Evolutionary conservation across 1,284 basidiomycete genomes (phyloP).

Genomic region (Moesziomyces sp.): DNA sequence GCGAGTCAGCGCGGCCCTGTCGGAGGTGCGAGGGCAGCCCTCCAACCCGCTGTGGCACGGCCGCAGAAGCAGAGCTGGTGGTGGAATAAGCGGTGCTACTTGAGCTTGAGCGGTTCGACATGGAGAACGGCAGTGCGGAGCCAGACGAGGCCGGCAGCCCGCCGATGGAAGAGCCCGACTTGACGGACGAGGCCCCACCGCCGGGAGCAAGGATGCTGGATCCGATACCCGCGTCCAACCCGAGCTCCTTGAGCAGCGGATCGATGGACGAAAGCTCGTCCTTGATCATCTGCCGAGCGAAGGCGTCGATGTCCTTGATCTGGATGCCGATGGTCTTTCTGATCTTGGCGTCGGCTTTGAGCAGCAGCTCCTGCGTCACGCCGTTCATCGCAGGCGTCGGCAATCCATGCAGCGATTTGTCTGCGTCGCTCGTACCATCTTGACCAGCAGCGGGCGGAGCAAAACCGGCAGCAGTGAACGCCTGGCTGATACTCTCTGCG

Average conservation of each 20-base stretch:
- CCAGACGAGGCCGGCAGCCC: conserved; percentile 21
- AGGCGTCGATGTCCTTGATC: conserved; percentile 52
- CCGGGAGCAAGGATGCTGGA: conserved; percentile 6
- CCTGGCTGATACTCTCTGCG: conserved; percentile 20
- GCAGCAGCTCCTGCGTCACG: conserved; percentile 42
- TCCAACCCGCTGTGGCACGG: conserved; percentile 2
- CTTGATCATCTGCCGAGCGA: conserved; percentile 55
- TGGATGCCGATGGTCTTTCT: conserved; percentile 45
- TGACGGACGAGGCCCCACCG: not conserved
- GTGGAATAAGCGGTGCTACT: not conserved
- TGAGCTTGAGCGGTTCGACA: conserved; percentile 5
- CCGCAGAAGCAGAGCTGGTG: not conserved
- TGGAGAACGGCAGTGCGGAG: conserved; percentile 15
- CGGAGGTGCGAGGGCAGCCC: conserved; percentile 21
- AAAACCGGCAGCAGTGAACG: conserved; percentile 1
- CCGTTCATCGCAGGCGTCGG: conserved; percentile 14
- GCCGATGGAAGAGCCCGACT: not conserved
- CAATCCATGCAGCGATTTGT: not conserved
- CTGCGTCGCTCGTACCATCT: not conserved
- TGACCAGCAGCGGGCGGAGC: not conserved
- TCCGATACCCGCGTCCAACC: conserved; percentile 1
- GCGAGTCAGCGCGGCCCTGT: not conserved
- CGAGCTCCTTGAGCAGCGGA: conserved; percentile 40
- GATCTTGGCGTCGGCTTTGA: conserved; percentile 57
- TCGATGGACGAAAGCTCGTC: conserved; percentile 50